A percentile compares a stretch with the other conserved stretches of the same genome.
phyloP scores from a whole-genome alignment of 75 land plant species.

The Adiantum capillusveneris region DNA sequence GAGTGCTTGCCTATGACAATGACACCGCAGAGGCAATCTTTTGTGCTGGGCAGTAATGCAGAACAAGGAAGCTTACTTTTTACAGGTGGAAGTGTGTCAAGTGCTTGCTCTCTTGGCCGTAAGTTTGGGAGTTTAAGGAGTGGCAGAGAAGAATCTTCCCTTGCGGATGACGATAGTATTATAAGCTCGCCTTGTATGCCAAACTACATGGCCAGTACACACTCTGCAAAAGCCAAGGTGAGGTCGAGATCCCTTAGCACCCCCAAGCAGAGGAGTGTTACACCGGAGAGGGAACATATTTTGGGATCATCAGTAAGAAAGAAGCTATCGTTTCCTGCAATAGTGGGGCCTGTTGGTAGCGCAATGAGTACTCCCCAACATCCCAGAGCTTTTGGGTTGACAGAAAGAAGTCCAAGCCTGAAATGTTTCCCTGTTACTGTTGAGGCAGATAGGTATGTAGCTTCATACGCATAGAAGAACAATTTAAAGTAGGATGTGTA shows the following conservation, averaged over 20 bases:
- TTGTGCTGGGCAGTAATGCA: neutral
- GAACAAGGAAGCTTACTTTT: neutral
- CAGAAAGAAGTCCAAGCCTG: slow-evolving; percentile 61
- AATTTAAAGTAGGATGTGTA: no score
- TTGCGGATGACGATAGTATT: slow-evolving; percentile 12
- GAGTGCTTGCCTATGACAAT: neutral
- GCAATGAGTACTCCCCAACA: slow-evolving; percentile 5
- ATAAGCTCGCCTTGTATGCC: slow-evolving; percentile 36
- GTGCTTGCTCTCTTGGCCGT: slow-evolving; percentile 5
- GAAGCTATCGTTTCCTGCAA: slow-evolving; percentile 27
- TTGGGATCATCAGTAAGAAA: slow-evolving; percentile 37
- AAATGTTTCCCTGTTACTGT: slow-evolving; percentile 37
- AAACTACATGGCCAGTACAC: slow-evolving; percentile 91
- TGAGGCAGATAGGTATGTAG: slow-evolving; percentile 8
- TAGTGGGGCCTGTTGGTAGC: slow-evolving; percentile 16
- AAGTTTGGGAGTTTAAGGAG: slow-evolving; percentile 11
- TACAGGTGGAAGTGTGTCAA: neutral
- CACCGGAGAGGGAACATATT: slow-evolving; percentile 70
- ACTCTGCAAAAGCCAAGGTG: slow-evolving; percentile 70
- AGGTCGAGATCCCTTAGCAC: slow-evolving; percentile 65
- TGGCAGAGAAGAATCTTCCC: slow-evolving; percentile 31
- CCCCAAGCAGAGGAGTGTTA: slow-evolving; percentile 70
- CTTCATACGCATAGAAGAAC: no score
- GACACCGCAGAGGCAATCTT: slow-evolving; percentile 2
- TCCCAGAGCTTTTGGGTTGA: slow-evolving; percentile 17